Base-by-base conservation (phyloP, 106 monocot genomes). In the Dendrobium chrysotoxum region DNA sequence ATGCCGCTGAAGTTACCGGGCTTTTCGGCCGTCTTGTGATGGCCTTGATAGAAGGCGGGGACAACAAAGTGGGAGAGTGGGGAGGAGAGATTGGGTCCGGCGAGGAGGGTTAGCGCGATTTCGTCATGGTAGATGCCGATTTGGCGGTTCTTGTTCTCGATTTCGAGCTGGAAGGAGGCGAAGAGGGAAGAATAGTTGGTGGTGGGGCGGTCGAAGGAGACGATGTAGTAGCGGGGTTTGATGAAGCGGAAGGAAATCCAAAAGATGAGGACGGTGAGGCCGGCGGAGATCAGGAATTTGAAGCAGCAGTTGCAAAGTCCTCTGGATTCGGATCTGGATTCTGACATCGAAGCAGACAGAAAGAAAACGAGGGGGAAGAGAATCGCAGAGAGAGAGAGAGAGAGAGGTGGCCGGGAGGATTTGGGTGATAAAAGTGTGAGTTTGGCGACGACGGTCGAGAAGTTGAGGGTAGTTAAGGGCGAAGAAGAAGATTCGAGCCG, bases 181-280 rank as follows among this genome's bases (percentile, higher is more conserved):
- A 35, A 12, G 64, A 65, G n/a, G 71, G 71, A 28, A 5, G 53
- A 23, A 28, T 40, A 53, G 80, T 55, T 79, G 70, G 73, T 16
- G 18, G 80, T 35, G 21, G 66, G 8, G 39, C 80, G 66, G 21
- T 28, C 65, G 84, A 85, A 80, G 47, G 77, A 6, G 75, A 47
- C 47, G 76, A 85, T n/a, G 80, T 80, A 85, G 80, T 50, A 85
- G 41, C 76, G 79, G 41, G 84, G 84, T 5, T 20, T 28, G 65
- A 76, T 47, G 28, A 80, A 80, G 25, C 80, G 80, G 38, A 77
- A 76, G 17, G 40, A 45, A 6, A 85, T 66, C 76, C 77, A 85
- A 16, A 85, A 66, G 68, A 80, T n/a, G 30, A 85, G 61, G 68
- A 46, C 46, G 31, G 76, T 77, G 25, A 80, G 50, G 26, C 46